Evolutionary conservation across 2,329 filamentous ascomycete species (phyloP).

Genomic region (Aspergillus eucalypticola): DNA sequence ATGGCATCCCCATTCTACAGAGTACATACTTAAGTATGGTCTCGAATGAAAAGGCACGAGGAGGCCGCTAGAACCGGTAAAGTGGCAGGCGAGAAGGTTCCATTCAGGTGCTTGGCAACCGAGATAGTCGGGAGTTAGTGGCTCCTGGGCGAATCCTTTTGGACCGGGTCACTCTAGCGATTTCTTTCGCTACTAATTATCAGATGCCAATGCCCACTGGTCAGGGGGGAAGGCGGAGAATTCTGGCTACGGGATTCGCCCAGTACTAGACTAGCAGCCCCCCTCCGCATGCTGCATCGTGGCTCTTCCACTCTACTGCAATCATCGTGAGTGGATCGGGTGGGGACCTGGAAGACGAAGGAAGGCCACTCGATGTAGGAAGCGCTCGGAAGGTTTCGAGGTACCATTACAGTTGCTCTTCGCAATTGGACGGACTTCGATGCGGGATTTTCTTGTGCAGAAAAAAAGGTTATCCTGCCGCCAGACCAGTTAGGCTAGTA

Average conservation of each 20-base stretch:
- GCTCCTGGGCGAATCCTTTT: slow-evolving; percentile 17
- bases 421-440: neutral
- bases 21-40: neutral
- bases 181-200: slow-evolving; percentile 5
- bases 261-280: neutral
- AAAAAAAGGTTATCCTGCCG: slow-evolving; percentile 6
- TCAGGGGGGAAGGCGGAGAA: slow-evolving; percentile 11
- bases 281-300: neutral
- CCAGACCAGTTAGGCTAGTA: neutral
- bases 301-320: slow-evolving; percentile 3
- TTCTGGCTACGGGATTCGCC: slow-evolving; percentile 4
- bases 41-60: slow-evolving; percentile 15
- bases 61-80: slow-evolving; percentile 11
- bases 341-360: slow-evolving; percentile 1
- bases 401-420: neutral
- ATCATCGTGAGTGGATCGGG: slow-evolving; percentile 6
- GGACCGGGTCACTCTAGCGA: slow-evolving; percentile 3
- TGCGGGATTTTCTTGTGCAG: slow-evolving; percentile 9
- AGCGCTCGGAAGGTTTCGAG: slow-evolving; percentile 1
- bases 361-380: slow-evolving; percentile 4
- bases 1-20: neutral
- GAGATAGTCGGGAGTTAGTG: slow-evolving; percentile 15
- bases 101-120: slow-evolving; percentile 9
- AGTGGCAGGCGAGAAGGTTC: slow-evolving; percentile 5
- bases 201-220: slow-evolving; percentile 7